Conservation (phyloP, 305 asterid species). For the Rubia balearica region DNA sequence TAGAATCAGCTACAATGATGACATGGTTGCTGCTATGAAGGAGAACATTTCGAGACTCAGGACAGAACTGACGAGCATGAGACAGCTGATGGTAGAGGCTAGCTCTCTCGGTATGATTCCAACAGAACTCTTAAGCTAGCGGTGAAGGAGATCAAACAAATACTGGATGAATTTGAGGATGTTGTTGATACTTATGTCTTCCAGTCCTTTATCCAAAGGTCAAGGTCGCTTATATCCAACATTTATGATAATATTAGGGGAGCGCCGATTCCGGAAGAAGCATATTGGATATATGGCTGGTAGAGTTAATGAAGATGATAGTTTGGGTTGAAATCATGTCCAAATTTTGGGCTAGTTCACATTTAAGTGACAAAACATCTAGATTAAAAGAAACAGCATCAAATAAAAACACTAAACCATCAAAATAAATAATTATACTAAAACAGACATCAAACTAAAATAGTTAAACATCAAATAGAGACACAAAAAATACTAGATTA, state of each 20-base stretch:
- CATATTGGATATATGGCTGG: not conserved
- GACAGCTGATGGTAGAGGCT: not conserved
- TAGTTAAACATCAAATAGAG: too few relatives aligned
- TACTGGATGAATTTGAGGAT: conserved; percentile 36
- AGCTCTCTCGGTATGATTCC: not conserved
- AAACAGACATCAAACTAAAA: too few relatives aligned
- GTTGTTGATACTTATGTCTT: conserved; percentile 19
- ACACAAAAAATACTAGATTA: too few relatives aligned
- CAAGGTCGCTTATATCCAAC: conserved; percentile 17
- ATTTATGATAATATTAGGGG: conserved; percentile 8
- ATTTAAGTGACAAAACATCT: too few relatives aligned
- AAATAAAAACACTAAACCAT: too few relatives aligned
- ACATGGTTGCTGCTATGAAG: not conserved
- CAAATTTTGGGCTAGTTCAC: too few relatives aligned
- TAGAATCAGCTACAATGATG: not conserved
- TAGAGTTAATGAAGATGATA: not conserved
- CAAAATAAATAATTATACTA: too few relatives aligned
- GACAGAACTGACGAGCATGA: not conserved
- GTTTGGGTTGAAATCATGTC: too few relatives aligned
- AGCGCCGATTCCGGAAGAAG: not conserved
- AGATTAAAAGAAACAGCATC: too few relatives aligned
- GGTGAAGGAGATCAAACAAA: conserved; percentile 21
- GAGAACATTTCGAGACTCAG: not conserved
- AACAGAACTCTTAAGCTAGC: conserved; percentile 8
- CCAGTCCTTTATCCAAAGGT: conserved; percentile 16